Percentiles rank a stretch among this genome's conserved stretches.
phyloP scores from a whole-genome alignment of 1,139 yeast species.

The Taiozyma onychis region DNA sequence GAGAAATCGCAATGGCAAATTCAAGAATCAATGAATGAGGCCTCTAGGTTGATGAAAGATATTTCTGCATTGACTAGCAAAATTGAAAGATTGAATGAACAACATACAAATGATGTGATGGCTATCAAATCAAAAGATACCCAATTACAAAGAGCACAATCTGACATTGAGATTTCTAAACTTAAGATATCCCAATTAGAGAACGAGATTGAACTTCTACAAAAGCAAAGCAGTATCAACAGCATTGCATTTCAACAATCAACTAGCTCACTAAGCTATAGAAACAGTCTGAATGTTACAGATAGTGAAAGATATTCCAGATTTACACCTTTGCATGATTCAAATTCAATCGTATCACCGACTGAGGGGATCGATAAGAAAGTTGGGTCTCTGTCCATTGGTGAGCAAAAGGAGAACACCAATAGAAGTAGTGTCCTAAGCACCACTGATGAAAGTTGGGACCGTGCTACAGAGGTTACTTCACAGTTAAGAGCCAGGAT shows the following conservation, averaged over 20 bases:
- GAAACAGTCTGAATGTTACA: background rate
- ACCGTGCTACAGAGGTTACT: slow-evolving; percentile 85
- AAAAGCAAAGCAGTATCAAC: slow-evolving; percentile 21
- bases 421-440: slow-evolving; percentile 21
- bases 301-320: slow-evolving; percentile 8
- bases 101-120: slow-evolving; percentile 45
- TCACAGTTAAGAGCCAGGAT: slow-evolving; percentile 79
- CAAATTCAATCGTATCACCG: slow-evolving; percentile 10
- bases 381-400: slow-evolving; percentile 21
- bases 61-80: slow-evolving; percentile 27
- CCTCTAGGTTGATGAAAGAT: slow-evolving; percentile 37
- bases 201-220: slow-evolving; percentile 42
- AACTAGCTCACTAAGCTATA: slow-evolving; percentile 6
- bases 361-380: slow-evolving; percentile 19
- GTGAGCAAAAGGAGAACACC: slow-evolving; percentile 19
- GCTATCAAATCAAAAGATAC: slow-evolving; percentile 62
- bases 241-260: background rate
- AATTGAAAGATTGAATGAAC: slow-evolving; percentile 38
- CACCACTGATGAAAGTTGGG: slow-evolving; percentile 70
- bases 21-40: slow-evolving; percentile 41
- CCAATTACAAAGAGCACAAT: slow-evolving; percentile 50
- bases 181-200: slow-evolving; percentile 46
- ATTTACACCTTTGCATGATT: slow-evolving; percentile 17
- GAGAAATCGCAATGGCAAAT: slow-evolving; percentile 34
- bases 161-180: slow-evolving; percentile 54